phyloP scores from a whole-genome alignment of 805 yeast genomes.

The Metschnikowia continentalis region DNA sequence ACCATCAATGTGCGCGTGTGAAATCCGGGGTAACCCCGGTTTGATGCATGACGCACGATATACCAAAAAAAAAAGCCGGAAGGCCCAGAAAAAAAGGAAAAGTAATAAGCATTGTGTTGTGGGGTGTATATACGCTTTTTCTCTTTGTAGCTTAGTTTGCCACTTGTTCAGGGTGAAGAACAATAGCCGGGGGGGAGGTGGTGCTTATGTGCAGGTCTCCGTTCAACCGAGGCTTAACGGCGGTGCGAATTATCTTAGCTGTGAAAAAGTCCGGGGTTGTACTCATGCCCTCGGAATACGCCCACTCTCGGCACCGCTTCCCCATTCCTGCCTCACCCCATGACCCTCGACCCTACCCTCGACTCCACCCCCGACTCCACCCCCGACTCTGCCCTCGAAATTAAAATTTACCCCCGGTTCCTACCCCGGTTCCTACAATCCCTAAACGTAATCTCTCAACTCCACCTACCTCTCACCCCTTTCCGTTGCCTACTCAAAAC shows the following conservation, averaged over 20 bases:
- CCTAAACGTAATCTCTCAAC: no score
- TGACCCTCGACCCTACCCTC: no score
- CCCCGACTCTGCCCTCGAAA: no score
- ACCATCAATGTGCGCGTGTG: constrained; percentile 5
- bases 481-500: no score
- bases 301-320: background rate
- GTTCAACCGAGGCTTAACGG: constrained; percentile 1
- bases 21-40: constrained; percentile 14
- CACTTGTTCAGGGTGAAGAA: background rate
- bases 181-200: background rate
- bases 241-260: background rate
- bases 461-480: no score
- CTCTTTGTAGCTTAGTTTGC: no score
- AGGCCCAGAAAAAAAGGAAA: background rate
- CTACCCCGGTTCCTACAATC: no score
- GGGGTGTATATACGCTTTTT: background rate
- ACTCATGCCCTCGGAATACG: background rate
- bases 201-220: background rate
- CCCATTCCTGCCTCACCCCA: no score
- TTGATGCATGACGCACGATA: background rate
- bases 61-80: background rate
- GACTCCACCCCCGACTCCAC: no score
- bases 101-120: background rate
- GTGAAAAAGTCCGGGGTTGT: background rate
- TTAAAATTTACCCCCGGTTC: no score